These are phyloP conservation scores for Cucurbita argyrosperma DNA, from an alignment of 306 rosid genomes.

Conservation along the genomic window DNA sequence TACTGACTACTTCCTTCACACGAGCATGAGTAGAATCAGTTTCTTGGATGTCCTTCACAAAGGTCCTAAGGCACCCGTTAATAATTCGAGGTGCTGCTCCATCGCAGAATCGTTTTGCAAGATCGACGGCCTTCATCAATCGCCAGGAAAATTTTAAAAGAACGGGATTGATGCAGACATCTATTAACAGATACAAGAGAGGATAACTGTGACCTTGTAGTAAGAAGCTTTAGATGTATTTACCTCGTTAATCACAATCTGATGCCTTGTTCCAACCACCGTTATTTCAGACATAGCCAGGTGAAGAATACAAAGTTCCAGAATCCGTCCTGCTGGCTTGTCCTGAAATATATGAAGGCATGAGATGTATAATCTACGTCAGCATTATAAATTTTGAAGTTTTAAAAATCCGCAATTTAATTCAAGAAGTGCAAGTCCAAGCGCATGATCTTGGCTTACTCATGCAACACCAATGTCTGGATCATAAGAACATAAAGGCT, in stretches of 20 bases:
- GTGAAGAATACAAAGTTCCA: constrained; percentile 91
- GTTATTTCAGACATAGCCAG: constrained; percentile 84
- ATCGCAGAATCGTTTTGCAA: constrained; percentile 86
- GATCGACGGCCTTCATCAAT: constrained; percentile 68
- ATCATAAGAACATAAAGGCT: neutral
- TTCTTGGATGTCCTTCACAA: constrained; percentile 31
- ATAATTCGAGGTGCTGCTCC: constrained; percentile 86
- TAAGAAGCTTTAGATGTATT: neutral
- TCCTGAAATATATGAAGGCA: constrained; percentile 22
- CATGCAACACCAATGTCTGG: neutral
- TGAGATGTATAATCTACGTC: neutral
- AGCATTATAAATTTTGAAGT: neutral
- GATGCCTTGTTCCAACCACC: constrained; percentile 56
- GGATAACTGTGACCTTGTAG: neutral
- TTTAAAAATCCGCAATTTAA: neutral
- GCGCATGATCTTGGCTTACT: neutral
- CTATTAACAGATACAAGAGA: neutral
- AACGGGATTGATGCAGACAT: neutral
- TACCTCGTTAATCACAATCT: constrained; percentile 85
- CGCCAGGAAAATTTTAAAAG: neutral
- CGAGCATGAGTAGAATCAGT: constrained; percentile 3
- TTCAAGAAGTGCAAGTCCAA: neutral
- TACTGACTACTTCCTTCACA: neutral
- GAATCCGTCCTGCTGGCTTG: constrained; percentile 64
- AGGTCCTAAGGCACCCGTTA: constrained; percentile 83